phyloP scores from a whole-genome alignment of 345 rosid species.

The Dipteronia dyeriana region DNA sequence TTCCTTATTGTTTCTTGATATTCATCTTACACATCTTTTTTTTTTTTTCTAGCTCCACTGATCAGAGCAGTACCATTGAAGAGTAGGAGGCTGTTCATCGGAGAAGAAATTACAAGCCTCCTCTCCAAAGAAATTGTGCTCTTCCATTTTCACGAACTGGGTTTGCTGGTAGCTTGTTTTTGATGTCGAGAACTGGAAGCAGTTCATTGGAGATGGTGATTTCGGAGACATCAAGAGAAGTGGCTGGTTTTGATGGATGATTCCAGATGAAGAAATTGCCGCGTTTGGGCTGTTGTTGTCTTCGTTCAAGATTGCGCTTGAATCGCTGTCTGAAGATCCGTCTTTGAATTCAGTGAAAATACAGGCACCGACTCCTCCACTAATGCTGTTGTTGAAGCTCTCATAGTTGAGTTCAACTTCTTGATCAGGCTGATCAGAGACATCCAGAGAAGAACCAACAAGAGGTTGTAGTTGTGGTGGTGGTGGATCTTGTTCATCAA shows the following conservation, averaged over 20 bases:
- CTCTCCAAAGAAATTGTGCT: conserved; percentile 75
- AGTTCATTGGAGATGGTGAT: conserved; percentile 28
- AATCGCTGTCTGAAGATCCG: conserved; percentile 89
- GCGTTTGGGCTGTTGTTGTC: conserved; percentile 70
- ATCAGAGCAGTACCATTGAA: conserved; percentile 73
- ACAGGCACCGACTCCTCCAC: conserved; percentile 17
- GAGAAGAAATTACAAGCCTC: conserved; percentile 83
- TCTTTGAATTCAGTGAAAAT: conserved; percentile 60
- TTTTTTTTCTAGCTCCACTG: conserved; percentile 47
- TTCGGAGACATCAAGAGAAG: conserved; percentile 34
- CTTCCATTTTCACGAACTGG: conserved; percentile 83
- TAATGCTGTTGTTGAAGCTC: conserved; percentile 35
- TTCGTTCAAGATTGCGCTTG: conserved; percentile 81
- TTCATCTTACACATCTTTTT: neutral
- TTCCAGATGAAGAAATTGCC: conserved; percentile 44
- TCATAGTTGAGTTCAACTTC: conserved; percentile 40
- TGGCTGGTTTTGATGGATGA: conserved; percentile 32
- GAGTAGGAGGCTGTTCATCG: conserved; percentile 82
- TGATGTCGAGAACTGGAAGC: conserved; percentile 24
- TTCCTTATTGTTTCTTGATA: neutral
- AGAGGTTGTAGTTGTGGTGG: neutral
- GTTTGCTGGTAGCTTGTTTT: conserved; percentile 28
- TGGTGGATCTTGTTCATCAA: conserved; percentile 17
- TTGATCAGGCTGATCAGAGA: conserved; percentile 26
- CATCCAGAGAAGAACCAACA: conserved; percentile 28